Conservation (phyloP, 345 rosid genomes). For the Populus tremula region DNA sequence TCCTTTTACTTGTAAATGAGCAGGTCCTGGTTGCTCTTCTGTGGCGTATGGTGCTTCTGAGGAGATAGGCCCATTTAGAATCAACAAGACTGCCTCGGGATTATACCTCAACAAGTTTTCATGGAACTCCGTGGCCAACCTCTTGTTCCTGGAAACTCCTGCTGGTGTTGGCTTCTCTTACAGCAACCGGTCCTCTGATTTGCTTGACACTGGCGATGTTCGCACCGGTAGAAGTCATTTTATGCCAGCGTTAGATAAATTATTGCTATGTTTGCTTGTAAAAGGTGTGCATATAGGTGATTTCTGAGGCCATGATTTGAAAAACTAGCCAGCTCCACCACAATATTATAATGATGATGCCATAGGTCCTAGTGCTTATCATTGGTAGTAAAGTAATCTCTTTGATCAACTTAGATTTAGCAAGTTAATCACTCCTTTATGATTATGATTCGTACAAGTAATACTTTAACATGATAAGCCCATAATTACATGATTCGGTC, state of each 20-base stretch:
- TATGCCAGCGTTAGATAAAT: no score
- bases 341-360: conserved; percentile 9
- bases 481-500: no score
- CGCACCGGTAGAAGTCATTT: conserved; percentile 62
- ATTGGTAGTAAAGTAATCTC: background rate
- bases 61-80: conserved; percentile 93
- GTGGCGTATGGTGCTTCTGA: conserved; percentile 99
- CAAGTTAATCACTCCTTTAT: background rate
- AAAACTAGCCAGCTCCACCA: conserved; percentile 8
- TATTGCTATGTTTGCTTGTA: background rate
- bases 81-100: conserved; percentile 77
- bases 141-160: conserved; percentile 91
- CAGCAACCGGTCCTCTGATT: conserved; percentile 77
- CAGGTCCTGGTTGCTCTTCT: conserved; percentile 99
- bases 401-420: background rate
- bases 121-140: conserved; percentile 84
- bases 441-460: background rate
- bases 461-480: background rate
- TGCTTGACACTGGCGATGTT: conserved; percentile 68
- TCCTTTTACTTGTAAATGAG: background rate
- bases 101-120: conserved; percentile 79
- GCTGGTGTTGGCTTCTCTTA: conserved; percentile 99
- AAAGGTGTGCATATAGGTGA: background rate
- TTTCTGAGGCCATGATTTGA: conserved; percentile 8
- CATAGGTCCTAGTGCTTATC: conserved; percentile 6